A percentile compares a stretch with the other conserved stretches of the same genome.
These are phyloP conservation scores for Hortaea werneckii DNA, from an alignment of 2,329 filamentous ascomycete species.

Conservation along the genomic window DNA sequence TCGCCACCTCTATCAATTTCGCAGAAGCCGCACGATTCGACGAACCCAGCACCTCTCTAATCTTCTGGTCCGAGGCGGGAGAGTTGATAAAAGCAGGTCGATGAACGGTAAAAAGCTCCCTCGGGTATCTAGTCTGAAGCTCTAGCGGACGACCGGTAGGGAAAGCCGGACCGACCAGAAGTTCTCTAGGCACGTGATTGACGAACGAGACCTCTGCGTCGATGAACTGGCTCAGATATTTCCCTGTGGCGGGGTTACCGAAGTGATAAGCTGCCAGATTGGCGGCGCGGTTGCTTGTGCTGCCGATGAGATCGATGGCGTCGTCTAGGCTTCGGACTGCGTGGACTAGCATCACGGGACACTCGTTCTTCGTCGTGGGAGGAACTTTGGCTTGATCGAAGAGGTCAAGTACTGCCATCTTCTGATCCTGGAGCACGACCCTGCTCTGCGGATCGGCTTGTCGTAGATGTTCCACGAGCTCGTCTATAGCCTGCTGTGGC, in stretches of 20 bases:
- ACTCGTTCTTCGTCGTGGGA: slow-evolving; percentile 28
- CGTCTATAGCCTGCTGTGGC: neutral
- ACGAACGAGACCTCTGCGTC: slow-evolving; percentile 40
- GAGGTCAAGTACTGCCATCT: slow-evolving; percentile 16
- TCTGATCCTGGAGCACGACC: slow-evolving; percentile 14
- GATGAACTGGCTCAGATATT: slow-evolving; percentile 51
- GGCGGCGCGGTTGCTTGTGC: slow-evolving; percentile 17
- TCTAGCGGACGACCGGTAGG: slow-evolving; percentile 22
- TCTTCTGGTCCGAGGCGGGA: slow-evolving; percentile 1
- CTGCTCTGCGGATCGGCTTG: slow-evolving; percentile 6
- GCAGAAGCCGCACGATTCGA: slow-evolving; percentile 6
- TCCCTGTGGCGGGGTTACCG: slow-evolving; percentile 39
- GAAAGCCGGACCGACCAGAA: slow-evolving; percentile 38
- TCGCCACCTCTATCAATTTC: slow-evolving; percentile 13
- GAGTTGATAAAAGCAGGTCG: slow-evolving; percentile 32
- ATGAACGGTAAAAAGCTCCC: slow-evolving; percentile 35
- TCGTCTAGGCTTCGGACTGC: slow-evolving; percentile 44
- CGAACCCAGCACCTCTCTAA: slow-evolving; percentile 6
- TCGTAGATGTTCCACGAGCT: slow-evolving; percentile 3
- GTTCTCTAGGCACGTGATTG: slow-evolving; percentile 47
- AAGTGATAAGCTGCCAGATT: slow-evolving; percentile 45
- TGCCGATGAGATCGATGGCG: slow-evolving; percentile 37
- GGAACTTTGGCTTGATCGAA: slow-evolving; percentile 7
- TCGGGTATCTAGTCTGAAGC: slow-evolving; percentile 30
- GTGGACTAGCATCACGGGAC: slow-evolving; percentile 37